These are phyloP conservation scores for Pestalotiopsis sp. DNA, from an alignment of 2,329 filamentous ascomycete species.

Conservation along the genomic window DNA sequence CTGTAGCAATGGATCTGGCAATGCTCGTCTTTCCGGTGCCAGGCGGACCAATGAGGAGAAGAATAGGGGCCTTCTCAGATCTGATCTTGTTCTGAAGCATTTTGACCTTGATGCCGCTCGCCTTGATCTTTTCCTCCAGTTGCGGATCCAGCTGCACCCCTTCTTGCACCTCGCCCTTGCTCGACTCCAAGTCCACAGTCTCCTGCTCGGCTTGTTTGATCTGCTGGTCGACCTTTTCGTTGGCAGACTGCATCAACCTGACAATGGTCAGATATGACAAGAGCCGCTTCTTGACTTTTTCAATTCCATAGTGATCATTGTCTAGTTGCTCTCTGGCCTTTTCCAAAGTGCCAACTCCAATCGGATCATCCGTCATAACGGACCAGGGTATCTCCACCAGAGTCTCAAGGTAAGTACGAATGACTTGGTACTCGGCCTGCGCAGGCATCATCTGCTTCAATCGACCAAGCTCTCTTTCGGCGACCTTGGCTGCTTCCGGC, in stretches of 20 bases:
- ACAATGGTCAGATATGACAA: slow-evolving; percentile 97
- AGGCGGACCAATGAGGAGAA: slow-evolving; percentile 89
- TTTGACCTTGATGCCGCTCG: slow-evolving; percentile 66
- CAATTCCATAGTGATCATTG: slow-evolving; percentile 92
- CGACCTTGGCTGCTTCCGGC: slow-evolving; percentile 85
- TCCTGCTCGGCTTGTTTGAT: slow-evolving; percentile 69
- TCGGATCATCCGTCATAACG: slow-evolving; percentile 78
- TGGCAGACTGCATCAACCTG: slow-evolving; percentile 89
- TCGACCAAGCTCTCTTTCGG: slow-evolving; percentile 83
- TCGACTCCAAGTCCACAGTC: slow-evolving; percentile 44
- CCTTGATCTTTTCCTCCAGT: slow-evolving; percentile 38
- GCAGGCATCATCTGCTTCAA: slow-evolving; percentile 94
- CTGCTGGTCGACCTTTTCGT: slow-evolving; percentile 78
- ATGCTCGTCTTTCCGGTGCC: slow-evolving; percentile 96
- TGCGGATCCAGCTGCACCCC: slow-evolving; percentile 36
- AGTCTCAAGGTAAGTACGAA: slow-evolving; percentile 90
- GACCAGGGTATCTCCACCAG: slow-evolving; percentile 93
- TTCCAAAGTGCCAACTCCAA: slow-evolving; percentile 77
- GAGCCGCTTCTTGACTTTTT: slow-evolving; percentile 95
- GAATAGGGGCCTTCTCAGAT: slow-evolving; percentile 93
- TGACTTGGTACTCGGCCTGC: slow-evolving; percentile 94
- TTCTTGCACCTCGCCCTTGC: slow-evolving; percentile 35
- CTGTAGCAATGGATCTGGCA: slow-evolving; percentile 88
- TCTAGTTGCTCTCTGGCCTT: slow-evolving; percentile 88
- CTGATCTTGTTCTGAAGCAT: slow-evolving; percentile 80